Evolutionary conservation across 257 asterid species (phyloP).

Genomic region (Eucommia ulmoides): DNA sequence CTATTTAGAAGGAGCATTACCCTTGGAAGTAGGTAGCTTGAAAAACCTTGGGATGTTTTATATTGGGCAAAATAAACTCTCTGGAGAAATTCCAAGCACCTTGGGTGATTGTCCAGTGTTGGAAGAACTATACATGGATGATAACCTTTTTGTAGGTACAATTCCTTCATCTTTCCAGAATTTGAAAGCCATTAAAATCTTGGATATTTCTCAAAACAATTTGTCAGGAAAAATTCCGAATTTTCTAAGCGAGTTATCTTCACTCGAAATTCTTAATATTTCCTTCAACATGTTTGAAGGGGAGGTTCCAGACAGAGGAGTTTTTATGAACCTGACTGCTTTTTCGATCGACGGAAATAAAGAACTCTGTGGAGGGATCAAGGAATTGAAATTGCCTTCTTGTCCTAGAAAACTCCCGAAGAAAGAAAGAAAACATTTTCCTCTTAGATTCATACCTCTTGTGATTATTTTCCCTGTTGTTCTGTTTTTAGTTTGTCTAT

Average conservation of each 20-base stretch:
- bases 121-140: too few species aligned
- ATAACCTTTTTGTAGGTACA: slow-evolving; percentile 14
- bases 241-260: slow-evolving; percentile 11
- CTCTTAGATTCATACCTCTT: slow-evolving; percentile 6
- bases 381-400: slow-evolving; percentile 4
- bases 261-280: slow-evolving; percentile 12
- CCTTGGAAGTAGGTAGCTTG: too few species aligned
- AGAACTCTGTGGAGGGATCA: slow-evolving; percentile 18
- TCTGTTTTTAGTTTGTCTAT: slow-evolving; percentile 1
- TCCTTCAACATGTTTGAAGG: slow-evolving; percentile 24
- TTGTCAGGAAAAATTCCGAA: slow-evolving; percentile 19
- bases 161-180: slow-evolving; percentile 15
- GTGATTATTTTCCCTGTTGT: slow-evolving; percentile 8
- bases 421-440: slow-evolving; percentile 7
- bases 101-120: too few species aligned
- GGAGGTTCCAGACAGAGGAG: slow-evolving; percentile 16
- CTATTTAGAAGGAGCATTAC: too few species aligned
- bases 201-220: slow-evolving; percentile 23
- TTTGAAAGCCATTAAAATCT: slow-evolving; percentile 8
- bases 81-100: too few species aligned
- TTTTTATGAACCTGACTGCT: slow-evolving; percentile 11
- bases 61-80: too few species aligned
- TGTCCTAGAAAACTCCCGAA: slow-evolving; percentile 1
- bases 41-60: too few species aligned
- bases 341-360: slow-evolving; percentile 15